Base-by-base conservation (phyloP, 371 early-diverging fungal species). In the Mortierella sp. region DNA sequence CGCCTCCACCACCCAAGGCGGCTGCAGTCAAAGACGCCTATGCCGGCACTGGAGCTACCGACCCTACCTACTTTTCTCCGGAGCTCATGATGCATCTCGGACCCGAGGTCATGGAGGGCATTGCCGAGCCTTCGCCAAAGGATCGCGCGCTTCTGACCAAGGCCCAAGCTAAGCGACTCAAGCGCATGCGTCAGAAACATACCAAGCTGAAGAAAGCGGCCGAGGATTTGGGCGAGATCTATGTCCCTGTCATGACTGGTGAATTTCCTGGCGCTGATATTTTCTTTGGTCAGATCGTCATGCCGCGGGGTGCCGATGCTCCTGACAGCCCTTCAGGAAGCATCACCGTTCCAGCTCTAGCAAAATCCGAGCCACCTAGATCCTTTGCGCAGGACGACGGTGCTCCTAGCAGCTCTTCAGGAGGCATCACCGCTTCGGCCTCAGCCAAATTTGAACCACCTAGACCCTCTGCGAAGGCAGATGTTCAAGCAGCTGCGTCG, bases 171-270 rank as follows among this genome's bases (percentile, higher is more conserved):
- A 64, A 64, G 37, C 34, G 64, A 21, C 64, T 64, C 9, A 64
- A 64, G 34, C 64, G 64, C 64, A 64, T 64, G 64, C 34, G 64
- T 9, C 64, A 64, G 37, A 64, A 64, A 21, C 64, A 64, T 21
- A 64, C 64, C 24, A 64, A 64, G 64, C 6, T 64, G 37, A 64
- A 64, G 64, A 64, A 64, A 21, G 40, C 40, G 2, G 64, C 64
- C 21, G 64, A 64, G 13, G 64, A 64, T 21, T 8, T 40, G 24
- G 64, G 64, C 24, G 64, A 64, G 37, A 14, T 64, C 37, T 64
- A 64, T 37, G 64, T 64, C 34, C 64, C 64, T 6, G 64, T 64
- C 37, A 40, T 40, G 37, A 37, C 37, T 6, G 64, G 64, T 2
- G 37, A 64, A 10, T 64, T 37, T 9, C 64, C 64, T 21, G 64